Conservation (phyloP, 1,139 yeast genomes). For the Pichia norvegensis region DNA sequence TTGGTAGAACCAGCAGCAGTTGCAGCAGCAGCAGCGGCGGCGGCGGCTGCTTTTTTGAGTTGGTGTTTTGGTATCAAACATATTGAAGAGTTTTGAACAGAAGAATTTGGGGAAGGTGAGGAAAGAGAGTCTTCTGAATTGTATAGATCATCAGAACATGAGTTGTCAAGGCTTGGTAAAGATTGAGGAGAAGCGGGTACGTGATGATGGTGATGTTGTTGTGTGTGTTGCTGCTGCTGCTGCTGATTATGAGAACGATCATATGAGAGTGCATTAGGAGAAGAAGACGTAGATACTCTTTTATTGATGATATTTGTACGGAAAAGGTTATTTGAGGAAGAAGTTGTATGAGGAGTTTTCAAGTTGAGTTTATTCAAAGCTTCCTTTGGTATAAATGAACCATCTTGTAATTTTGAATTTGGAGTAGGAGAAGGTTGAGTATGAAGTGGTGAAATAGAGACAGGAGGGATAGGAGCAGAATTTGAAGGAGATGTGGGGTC, state of each 20-base stretch:
- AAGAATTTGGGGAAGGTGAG: slow-evolving; percentile 17
- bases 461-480: background rate
- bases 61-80: slow-evolving; percentile 27
- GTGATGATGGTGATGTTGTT: background rate
- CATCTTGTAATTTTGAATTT: slow-evolving; percentile 20
- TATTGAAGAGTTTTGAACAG: slow-evolving; percentile 6
- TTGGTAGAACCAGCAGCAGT: slow-evolving; percentile 6
- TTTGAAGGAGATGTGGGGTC: no score
- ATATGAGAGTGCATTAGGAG: background rate
- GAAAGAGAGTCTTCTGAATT: slow-evolving; percentile 24
- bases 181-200: slow-evolving; percentile 16
- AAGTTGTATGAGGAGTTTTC: slow-evolving; percentile 7
- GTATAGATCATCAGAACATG: slow-evolving; percentile 20
- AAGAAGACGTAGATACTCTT: background rate
- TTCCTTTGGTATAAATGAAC: slow-evolving; percentile 25
- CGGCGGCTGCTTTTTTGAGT: slow-evolving; percentile 15
- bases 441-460: background rate
- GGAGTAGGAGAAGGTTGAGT: background rate
- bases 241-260: background rate
- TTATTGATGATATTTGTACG: slow-evolving; percentile 2
- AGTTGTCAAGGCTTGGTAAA: slow-evolving; percentile 14
- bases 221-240: background rate
- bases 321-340: background rate
- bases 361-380: slow-evolving; percentile 25
- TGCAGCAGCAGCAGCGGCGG: slow-evolving; percentile 1